Evolutionary conservation across 169 alveolate species (phyloP), one percentile per base, ranked within the genome.

Genomic region (Cryptosporidium andersoni): DNA sequence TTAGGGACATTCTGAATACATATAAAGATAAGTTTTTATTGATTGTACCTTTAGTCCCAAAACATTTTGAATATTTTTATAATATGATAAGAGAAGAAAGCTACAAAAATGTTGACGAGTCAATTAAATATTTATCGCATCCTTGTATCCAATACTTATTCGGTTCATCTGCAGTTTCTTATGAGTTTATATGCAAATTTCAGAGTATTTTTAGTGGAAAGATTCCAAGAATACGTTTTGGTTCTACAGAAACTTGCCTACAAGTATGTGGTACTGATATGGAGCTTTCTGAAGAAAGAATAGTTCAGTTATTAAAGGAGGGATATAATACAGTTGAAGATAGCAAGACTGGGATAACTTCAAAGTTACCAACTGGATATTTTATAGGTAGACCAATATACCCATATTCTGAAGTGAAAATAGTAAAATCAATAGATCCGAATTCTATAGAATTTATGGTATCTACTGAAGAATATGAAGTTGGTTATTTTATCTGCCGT

Each of bases 181-280:
- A 48, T 55, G 43, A 74, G 40, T 60, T 74, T 47, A 34, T 74
- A 1, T 58, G 45, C n/a, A 11, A n/a, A 16, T 74, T 74, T 58
- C 55, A 82, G 47, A 39, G 42, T 1, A 34, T 43, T 1, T 82
- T 89, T 2, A 81, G 47, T 40, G 90, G 89, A 37, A 89, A 82
- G 43, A 49, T 89, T 14, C 92, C 92, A n/a, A 6, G 64, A 63
- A 65, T 89, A 12, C 66, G 92, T 43, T 89, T 89, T 16, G 92
- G 92, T 11, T 89, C 92, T 16, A 89, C 92, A 8, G 92, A 89
- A 52, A 85, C 92, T 2, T 56, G 90, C 39, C 66, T 89, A 64
- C 92, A 89, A 51, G 81, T 82, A n/a, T 25, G 89, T 36, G 85
- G 65, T 64, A 43, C 68, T 11, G 81, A 63, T 63, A 55, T 64